Percentiles rank a stretch among this genome's conserved stretches.
These are phyloP conservation scores for Senna tora DNA, from an alignment of 306 rosid genomes.

Conservation along the genomic window DNA sequence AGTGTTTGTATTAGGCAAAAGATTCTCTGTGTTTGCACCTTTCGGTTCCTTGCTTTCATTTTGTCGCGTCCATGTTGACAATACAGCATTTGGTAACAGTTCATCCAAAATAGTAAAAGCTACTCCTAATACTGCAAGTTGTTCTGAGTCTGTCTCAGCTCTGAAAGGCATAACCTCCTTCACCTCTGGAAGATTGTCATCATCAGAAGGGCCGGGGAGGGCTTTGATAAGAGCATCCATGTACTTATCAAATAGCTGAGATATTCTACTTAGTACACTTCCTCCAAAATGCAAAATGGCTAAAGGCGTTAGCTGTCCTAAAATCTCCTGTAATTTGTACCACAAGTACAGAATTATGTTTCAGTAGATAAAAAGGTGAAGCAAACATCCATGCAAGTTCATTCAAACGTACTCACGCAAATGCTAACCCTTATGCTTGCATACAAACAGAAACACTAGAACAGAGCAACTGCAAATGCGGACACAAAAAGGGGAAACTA, in stretches of 20 bases:
- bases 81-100: conserved; percentile 75
- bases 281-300: conserved; percentile 82
- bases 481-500: background rate
- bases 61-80: conserved; percentile 69
- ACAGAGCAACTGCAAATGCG: conserved; percentile 15
- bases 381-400: conserved; percentile 30
- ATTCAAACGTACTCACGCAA: conserved; percentile 14
- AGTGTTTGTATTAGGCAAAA: conserved; percentile 54
- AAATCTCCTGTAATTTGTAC: conserved; percentile 71
- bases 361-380: conserved; percentile 14
- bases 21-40: conserved; percentile 53
- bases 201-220: conserved; percentile 88
- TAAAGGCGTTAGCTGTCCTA: conserved; percentile 81
- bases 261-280: conserved; percentile 68
- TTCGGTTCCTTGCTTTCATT: conserved; percentile 59
- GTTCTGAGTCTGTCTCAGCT: conserved; percentile 96
- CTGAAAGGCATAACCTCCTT: conserved; percentile 73
- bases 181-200: conserved; percentile 79
- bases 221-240: conserved; percentile 86
- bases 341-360: conserved; percentile 28
- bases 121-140: conserved; percentile 83
- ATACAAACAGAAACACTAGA: conserved; percentile 13
- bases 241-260: conserved; percentile 80
- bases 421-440: background rate
- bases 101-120: conserved; percentile 91